Conservation (phyloP, 345 rosid species). For the Pugionium cornutum region DNA sequence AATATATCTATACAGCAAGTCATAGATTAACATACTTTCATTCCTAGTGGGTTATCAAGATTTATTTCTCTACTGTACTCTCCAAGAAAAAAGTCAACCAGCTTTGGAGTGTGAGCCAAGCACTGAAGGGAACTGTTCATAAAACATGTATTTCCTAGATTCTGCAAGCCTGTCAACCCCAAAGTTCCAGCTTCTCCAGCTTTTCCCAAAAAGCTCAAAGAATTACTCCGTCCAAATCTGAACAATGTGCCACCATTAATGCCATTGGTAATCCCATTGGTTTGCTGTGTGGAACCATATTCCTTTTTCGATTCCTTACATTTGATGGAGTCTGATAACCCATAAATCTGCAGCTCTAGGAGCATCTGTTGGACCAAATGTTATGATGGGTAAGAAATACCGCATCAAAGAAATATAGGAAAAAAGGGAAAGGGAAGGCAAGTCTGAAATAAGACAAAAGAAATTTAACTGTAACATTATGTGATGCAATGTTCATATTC, state of each 20-base stretch:
- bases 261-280: conserved; percentile 38
- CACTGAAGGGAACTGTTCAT: conserved; percentile 98
- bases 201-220: conserved; percentile 55
- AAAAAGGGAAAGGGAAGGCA: conserved; percentile 5
- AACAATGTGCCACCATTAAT: conserved; percentile 49
- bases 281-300: conserved; percentile 51
- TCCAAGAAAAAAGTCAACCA: conserved; percentile 91
- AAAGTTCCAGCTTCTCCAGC: conserved; percentile 89
- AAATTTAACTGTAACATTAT: conserved; percentile 9
- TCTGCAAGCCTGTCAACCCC: conserved; percentile 95
- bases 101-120: conserved; percentile 97
- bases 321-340: conserved; percentile 84
- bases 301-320: conserved; percentile 76
- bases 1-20: conserved; percentile 7
- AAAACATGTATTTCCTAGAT: conserved; percentile 98
- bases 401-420: conserved; percentile 1
- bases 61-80: conserved; percentile 88
- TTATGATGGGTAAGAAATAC: conserved; percentile 26
- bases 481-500: conserved; percentile 6
- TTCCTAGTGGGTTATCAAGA: conserved; percentile 85
- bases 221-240: conserved; percentile 46
- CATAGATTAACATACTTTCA: conserved; percentile 64
- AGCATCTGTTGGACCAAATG: conserved; percentile 55
- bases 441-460: background rate
- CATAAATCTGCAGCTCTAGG: conserved; percentile 93